Conservation (phyloP, 345 rosid genomes). For the Salix viminalis region DNA sequence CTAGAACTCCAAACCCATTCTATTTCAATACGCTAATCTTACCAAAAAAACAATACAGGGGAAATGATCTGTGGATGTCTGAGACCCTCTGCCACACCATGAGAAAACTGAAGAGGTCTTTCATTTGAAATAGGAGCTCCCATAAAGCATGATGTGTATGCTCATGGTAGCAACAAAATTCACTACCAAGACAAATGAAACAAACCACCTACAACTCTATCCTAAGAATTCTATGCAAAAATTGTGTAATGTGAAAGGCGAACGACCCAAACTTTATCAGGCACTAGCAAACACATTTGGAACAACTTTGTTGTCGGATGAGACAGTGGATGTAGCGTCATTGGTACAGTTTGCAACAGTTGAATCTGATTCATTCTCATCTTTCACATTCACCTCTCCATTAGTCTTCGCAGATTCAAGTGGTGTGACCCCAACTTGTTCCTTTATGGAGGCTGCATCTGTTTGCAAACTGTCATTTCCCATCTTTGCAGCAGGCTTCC, state of each 20-base stretch:
- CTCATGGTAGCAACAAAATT: neutral
- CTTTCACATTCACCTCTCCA: conserved; percentile 24
- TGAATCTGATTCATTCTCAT: conserved; percentile 20
- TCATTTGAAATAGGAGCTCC: neutral
- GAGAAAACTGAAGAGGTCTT: neutral
- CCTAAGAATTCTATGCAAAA: conserved; percentile 10
- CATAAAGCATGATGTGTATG: neutral
- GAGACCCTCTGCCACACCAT: neutral
- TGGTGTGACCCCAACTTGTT: neutral
- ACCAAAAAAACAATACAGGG: no score
- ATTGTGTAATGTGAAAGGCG: neutral
- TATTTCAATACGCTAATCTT: no score
- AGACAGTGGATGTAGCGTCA: conserved; percentile 4
- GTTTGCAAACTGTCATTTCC: conserved; percentile 19
- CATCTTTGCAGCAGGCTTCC: conserved; percentile 5
- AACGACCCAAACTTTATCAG: conserved; percentile 29
- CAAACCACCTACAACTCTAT: conserved; percentile 1
- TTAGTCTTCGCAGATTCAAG: conserved; percentile 14
- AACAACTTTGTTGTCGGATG: conserved; percentile 13
- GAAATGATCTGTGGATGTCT: no score
- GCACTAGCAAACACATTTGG: conserved; percentile 38
- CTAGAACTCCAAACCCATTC: no score
- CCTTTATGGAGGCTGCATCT: neutral
- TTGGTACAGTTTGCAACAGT: conserved; percentile 12
- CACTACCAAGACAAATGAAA: conserved; percentile 1